These are phyloP conservation scores for Suhomyces sp. DNA, from an alignment of 805 yeast species.

Conservation along the genomic window DNA sequence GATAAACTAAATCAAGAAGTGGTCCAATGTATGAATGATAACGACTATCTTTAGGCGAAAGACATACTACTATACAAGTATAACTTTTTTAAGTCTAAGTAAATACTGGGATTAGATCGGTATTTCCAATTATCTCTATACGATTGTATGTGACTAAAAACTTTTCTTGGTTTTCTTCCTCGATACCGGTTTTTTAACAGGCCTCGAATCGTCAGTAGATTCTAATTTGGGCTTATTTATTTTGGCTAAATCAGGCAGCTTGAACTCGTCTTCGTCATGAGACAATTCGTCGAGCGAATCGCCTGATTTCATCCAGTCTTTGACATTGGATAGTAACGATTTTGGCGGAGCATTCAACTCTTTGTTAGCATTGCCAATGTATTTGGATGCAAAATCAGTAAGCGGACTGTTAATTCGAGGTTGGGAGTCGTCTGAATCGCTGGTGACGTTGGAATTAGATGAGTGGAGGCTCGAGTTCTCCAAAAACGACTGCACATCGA, in stretches of 20 bases:
- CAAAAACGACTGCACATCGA: constrained; percentile 24
- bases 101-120: too few relatives aligned
- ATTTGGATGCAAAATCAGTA: constrained; percentile 63
- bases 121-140: too few relatives aligned
- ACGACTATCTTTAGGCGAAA: too few relatives aligned
- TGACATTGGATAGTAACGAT: constrained; percentile 39
- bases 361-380: constrained; percentile 53
- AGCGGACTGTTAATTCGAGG: constrained; percentile 50
- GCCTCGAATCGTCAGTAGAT: neutral
- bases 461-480: constrained; percentile 18
- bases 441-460: constrained; percentile 12
- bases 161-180: neutral
- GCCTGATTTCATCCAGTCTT: constrained; percentile 40
- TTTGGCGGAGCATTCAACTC: constrained; percentile 30
- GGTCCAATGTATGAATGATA: too few relatives aligned
- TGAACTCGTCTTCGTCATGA: constrained; percentile 15
- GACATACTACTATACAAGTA: too few relatives aligned
- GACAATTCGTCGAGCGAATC: constrained; percentile 30
- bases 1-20: too few relatives aligned
- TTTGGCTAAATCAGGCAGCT: neutral
- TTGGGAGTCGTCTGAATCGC: constrained; percentile 29
- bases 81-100: too few relatives aligned
- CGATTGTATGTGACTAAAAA: neutral
- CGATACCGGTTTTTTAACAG: neutral
- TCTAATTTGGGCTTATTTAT: neutral